Evolutionary conservation across 495 filamentous ascomycete species (phyloP), one percentile per base, ranked within the genome.

Genomic region (Geoglossum glabrum): DNA sequence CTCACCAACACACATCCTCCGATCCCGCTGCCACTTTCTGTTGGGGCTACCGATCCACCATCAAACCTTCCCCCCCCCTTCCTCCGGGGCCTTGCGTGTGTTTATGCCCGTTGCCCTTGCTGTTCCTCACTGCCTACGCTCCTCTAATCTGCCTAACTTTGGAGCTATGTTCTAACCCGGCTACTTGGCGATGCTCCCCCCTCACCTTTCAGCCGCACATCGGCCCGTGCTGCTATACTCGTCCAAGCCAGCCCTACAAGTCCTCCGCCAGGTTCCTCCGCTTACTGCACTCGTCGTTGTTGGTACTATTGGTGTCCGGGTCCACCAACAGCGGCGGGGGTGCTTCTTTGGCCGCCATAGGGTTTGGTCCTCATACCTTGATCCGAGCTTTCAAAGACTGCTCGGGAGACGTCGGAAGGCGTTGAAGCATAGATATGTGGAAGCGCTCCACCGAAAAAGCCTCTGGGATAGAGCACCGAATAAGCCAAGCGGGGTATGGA

Each of bases 331-430:
- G 49, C 23, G 49, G 15, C 57, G 19, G 52, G 30, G 31, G 11
- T 55, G 28, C 31, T 55, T 33, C 43, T 59, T 55, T 33, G 50
- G 57, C 46, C 59, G 40, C n/a, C 56, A 46, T 19, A 25, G 57
- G 11, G 27, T 59, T n/a, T 61, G 59, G 59, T 38, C 59, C 8
- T 36, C 57, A 3, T 52, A 38, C 10, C 56, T 55, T 21, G 45
- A 55, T 43, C 31, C 38, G 25, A 23, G 13, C 17, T 51, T 38
- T 10, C 57, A 52, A 13, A 61, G 49, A 26, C n/a, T 31, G 30
- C 57, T 56, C 19, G 52, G 50, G 30, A 59, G 27, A 27, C 57
- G 59, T 3, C 34, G 57, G 27, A 30, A 45, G 23, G 36, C 43
- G n/a, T 26, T 60, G 2, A 25, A 58, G 36, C 57, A 60, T 43